These are phyloP conservation scores for Nicotiana benthamiana DNA, from an alignment of 257 asterid species.

Conservation along the genomic window DNA sequence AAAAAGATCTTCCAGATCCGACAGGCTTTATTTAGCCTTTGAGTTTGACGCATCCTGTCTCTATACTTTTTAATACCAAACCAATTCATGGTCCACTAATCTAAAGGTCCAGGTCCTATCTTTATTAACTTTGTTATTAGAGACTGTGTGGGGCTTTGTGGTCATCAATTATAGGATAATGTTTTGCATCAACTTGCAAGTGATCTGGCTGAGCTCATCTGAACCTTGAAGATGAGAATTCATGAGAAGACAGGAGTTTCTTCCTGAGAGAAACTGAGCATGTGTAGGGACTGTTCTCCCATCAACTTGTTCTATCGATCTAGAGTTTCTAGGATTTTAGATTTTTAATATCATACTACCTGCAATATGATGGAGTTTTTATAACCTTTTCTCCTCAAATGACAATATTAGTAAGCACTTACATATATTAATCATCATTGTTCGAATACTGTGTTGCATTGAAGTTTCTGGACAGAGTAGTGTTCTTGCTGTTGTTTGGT, in stretches of 20 bases:
- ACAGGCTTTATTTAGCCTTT: not conserved
- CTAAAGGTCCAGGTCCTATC: not conserved
- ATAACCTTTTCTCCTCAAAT: not conserved
- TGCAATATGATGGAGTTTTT: too few relatives aligned
- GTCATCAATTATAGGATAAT: not conserved
- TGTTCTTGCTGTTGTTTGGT: not conserved
- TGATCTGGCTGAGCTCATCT: too few relatives aligned
- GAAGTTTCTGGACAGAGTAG: not conserved
- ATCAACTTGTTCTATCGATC: too few relatives aligned
- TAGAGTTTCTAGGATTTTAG: too few relatives aligned
- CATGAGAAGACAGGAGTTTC: too few relatives aligned
- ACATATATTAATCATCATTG: not conserved
- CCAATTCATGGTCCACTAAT: not conserved
- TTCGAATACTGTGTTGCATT: not conserved
- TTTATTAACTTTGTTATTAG: not conserved
- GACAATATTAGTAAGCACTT: not conserved
- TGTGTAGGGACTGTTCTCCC: too few relatives aligned
- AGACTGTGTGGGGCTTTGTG: not conserved
- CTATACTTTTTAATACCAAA: not conserved
- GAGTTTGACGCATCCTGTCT: not conserved
- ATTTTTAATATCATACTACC: too few relatives aligned
- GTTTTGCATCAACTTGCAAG: not conserved
- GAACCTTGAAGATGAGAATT: too few relatives aligned
- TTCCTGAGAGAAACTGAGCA: too few relatives aligned
- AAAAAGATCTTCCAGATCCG: not conserved